Conservation (phyloP, 106 monocot species). For the Apostasia ramifera region DNA sequence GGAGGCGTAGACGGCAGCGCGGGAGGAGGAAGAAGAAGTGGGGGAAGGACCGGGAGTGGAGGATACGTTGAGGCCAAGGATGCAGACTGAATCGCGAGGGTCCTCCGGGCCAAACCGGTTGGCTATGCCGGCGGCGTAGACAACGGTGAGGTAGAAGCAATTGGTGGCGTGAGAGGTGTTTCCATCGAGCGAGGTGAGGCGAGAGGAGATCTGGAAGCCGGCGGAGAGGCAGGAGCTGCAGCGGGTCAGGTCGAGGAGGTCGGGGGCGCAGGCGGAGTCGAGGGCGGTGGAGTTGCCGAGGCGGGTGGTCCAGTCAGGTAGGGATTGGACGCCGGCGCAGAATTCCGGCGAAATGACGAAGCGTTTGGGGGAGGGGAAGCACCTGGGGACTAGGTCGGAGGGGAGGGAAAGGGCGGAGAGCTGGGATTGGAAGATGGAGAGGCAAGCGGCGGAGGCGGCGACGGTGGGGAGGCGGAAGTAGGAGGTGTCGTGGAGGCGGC, state of each 20-base stretch:
- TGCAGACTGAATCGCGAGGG: constrained; percentile 34
- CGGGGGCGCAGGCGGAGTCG: constrained; percentile 28
- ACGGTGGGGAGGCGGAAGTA: constrained; percentile 48
- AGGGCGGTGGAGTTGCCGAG: constrained; percentile 34
- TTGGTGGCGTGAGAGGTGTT: constrained; percentile 48
- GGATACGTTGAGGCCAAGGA: constrained; percentile 34
- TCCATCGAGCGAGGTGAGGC: constrained; percentile 43
- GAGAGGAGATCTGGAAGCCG: constrained; percentile 26
- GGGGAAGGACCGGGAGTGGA: not conserved
- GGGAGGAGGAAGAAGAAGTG: not conserved
- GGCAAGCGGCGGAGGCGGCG: constrained; percentile 46
- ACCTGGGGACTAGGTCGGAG: constrained; percentile 30
- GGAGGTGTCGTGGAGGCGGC: constrained; percentile 51
- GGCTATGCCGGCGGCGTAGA: constrained; percentile 56
- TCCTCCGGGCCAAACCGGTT: constrained; percentile 34
- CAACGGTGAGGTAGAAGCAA: constrained; percentile 58
- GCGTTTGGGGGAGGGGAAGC: constrained; percentile 30
- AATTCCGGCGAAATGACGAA: constrained; percentile 41
- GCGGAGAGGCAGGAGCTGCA: constrained; percentile 54
- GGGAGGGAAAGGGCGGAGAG: constrained; percentile 51
- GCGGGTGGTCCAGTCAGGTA: constrained; percentile 28
- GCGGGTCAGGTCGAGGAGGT: constrained; percentile 23
- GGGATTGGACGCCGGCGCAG: constrained; percentile 59
- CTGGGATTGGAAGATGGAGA: constrained; percentile 25
- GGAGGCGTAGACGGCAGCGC: constrained; percentile 5